phyloP scores from a whole-genome alignment of 129 eudicot species.

The Helichrysum umbraculigerum region DNA sequence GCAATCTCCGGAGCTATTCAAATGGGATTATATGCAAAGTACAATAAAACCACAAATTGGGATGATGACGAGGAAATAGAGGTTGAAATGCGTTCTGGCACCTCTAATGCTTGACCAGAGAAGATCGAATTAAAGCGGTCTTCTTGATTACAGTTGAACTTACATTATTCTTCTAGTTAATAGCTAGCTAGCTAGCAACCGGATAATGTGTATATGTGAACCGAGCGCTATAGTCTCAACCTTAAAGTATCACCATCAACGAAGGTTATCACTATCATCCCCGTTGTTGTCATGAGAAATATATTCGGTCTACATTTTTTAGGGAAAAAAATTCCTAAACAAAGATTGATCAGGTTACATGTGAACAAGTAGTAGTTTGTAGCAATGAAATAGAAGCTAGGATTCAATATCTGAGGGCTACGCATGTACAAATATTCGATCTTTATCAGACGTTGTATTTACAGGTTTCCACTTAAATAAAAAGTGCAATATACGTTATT shows the following conservation, averaged over 20 bases:
- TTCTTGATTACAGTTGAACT: background rate
- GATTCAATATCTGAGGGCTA: background rate
- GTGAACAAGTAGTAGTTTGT: background rate
- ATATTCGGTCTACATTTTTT: background rate
- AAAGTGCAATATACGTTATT: background rate
- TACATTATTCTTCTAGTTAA: slow-evolving; percentile 9
- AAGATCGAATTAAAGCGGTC: background rate
- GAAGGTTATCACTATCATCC: slow-evolving; percentile 11
- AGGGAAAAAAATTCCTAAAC: background rate
- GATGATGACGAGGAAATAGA: slow-evolving; percentile 48
- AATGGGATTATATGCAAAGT: slow-evolving; percentile 48
- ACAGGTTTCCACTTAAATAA: background rate
- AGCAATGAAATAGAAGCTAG: background rate
- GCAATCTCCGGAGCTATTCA: slow-evolving; percentile 62
- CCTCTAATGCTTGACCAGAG: slow-evolving; percentile 21
- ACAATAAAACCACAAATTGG: slow-evolving; percentile 63
- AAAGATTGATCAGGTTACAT: background rate
- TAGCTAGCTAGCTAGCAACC: background rate
- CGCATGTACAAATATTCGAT: background rate
- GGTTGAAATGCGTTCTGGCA: slow-evolving; percentile 28
- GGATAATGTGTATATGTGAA: slow-evolving; percentile 9
- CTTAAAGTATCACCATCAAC: background rate
- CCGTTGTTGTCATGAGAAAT: background rate
- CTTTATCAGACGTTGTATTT: background rate
- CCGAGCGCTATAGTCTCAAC: background rate